These are phyloP conservation scores for Kingdonia uniflora DNA, from an alignment of 164 flowering plant species.

Conservation along the genomic window DNA sequence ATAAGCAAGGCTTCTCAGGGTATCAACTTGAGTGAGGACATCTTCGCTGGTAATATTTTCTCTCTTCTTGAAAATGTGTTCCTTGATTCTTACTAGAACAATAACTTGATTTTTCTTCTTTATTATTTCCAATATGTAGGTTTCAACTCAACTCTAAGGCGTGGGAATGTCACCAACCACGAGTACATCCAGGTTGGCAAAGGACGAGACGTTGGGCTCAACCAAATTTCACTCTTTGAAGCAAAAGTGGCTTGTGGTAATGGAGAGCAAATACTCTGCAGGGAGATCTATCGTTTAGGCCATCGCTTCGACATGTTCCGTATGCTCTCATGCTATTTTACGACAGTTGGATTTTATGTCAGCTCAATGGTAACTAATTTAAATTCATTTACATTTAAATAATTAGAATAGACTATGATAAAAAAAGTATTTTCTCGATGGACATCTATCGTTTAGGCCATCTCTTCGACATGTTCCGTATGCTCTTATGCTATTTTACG, in stretches of 20 bases:
- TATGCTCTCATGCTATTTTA: conserved; percentile 88
- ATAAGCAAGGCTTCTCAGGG: conserved; percentile 92
- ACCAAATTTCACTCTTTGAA: conserved; percentile 95
- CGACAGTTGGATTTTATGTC: conserved; percentile 82
- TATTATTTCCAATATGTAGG: conserved; percentile 28
- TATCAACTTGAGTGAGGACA: conserved; percentile 92
- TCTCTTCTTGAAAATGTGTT: neutral
- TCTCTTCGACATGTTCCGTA: too few species aligned
- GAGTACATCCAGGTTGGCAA: conserved; percentile 99
- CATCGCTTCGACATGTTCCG: conserved; percentile 98
- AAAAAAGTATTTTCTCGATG: too few species aligned
- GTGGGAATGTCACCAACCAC: conserved; percentile 93
- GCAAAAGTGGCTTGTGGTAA: conserved; percentile 99
- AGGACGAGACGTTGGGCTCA: conserved; percentile 98
- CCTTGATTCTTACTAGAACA: neutral
- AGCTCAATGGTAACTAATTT: conserved; percentile 70
- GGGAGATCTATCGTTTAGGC: conserved; percentile 86
- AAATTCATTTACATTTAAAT: neutral
- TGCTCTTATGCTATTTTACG: too few species aligned
- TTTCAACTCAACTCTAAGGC: conserved; percentile 85
- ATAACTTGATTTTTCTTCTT: neutral
- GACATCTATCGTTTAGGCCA: too few species aligned
- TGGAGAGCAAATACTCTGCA: conserved; percentile 93
- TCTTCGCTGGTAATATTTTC: conserved; percentile 75
- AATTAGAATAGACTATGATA: too few species aligned